Base-by-base conservation (phyloP, 306 rosid species). In the Cicer chorassanicum region DNA sequence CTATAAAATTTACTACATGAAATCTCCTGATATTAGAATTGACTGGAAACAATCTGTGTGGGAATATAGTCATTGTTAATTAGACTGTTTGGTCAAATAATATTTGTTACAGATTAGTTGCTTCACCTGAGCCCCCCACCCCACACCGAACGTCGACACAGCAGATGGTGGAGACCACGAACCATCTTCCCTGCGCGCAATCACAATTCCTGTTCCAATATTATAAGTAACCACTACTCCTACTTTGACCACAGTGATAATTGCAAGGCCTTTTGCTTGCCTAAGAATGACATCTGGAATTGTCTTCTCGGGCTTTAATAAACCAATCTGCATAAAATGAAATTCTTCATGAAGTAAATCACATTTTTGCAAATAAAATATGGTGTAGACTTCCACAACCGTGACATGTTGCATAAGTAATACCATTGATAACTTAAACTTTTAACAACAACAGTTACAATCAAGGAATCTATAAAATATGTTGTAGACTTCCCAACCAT, bases 131-230 rank as follows among this genome's bases (percentile, higher is more conserved):
- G 96, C 89, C 36, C 99, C 99, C 99, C 99, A 95, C 13, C 99
- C 99, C 49, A 78, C 49, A 80, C 99, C 99, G 56, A 87, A 85
- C 40, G 99, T 86, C 34, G 96, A 92, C 74, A 90, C 83, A 70
- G 99, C 96, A 69, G 99, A 95, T 69, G 99, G 97, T 11, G 99
- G 91, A 77, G 99, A 95, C 99, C 99, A 92, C 19, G 98, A 90
- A 61, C 97, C 99, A 85, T 95, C 99, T 74, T 87, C 97, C 70
- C 88, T 90, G 38, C 93, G 97, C 7, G 97, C 96, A 78, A 95
- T 77, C 70, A 95, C 97, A 29, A 95, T 78, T 75, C 99, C 99
- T 9, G 99, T 95, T 74, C 99, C 99, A 65, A 95, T 79, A 74
- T 92, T 87, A 73, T 95, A 95, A 60, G 99, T 92, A 61, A 95